These are phyloP conservation scores for Acacia concinna DNA, from an alignment of 331 rosid species.

Conservation along the genomic window DNA sequence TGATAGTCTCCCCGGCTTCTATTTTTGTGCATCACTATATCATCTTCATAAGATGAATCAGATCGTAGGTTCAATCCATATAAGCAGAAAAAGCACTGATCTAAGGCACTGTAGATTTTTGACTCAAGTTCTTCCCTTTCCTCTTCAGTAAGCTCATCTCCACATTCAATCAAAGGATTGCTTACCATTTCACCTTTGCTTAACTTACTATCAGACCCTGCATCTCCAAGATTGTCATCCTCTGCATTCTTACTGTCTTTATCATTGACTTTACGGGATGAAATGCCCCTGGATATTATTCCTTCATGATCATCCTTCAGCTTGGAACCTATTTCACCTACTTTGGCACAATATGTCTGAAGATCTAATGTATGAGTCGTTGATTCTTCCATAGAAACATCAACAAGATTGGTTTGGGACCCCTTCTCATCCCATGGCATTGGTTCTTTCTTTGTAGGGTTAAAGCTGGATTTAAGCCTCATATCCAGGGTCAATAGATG, in stretches of 20 bases:
- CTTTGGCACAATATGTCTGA: conserved; percentile 45
- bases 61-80: conserved; percentile 90
- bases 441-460: conserved; percentile 52
- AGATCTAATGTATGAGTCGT: conserved; percentile 44
- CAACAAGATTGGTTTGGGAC: conserved; percentile 48
- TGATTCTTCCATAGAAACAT: conserved; percentile 50
- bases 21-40: conserved; percentile 80
- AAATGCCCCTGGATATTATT: conserved; percentile 44
- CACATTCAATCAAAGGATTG: conserved; percentile 54
- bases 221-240: conserved; percentile 46
- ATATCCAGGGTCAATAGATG: conserved; percentile 89
- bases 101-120: conserved; percentile 80
- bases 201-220: conserved; percentile 45
- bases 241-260: conserved; percentile 52
- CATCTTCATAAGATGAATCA: conserved; percentile 94
- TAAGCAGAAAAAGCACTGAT: conserved; percentile 93
- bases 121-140: conserved; percentile 92
- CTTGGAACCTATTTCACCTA: conserved; percentile 45
- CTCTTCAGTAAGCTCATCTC: conserved; percentile 66
- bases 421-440: conserved; percentile 48
- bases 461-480: conserved; percentile 73
- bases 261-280: conserved; percentile 43
- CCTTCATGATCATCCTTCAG: conserved; percentile 52
- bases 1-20: conserved; percentile 96
- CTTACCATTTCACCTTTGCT: conserved; percentile 45